Percentiles rank a stretch among this genome's conserved stretches.
Conservation (phyloP, 805 yeast genomes). For the Kuraishia capsulata region DNA sequence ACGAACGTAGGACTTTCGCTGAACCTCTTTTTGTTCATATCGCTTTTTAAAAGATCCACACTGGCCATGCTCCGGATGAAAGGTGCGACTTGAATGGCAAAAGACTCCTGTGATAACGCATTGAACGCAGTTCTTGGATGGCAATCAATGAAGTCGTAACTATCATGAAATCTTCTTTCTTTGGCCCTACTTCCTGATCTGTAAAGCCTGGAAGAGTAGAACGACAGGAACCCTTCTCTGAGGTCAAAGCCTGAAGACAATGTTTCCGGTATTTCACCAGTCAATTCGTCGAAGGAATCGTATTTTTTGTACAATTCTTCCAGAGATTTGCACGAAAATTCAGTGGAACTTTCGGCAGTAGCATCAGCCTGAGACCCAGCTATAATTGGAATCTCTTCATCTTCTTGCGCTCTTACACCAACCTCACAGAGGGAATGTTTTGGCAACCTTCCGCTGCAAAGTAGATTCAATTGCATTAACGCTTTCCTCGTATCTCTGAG, state of each 20-base stretch:
- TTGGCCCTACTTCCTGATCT: slow-evolving; percentile 15
- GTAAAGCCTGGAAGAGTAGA: slow-evolving; percentile 16
- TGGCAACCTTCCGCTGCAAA: slow-evolving; percentile 7
- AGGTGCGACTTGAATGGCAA: slow-evolving; percentile 16
- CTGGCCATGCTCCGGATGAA: slow-evolving; percentile 20
- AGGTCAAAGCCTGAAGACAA: too few species aligned
- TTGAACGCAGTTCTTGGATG: slow-evolving; percentile 15
- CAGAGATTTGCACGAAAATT: too few species aligned
- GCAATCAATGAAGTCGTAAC: slow-evolving; percentile 11
- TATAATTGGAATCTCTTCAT: too few species aligned
- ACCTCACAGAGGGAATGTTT: background rate
- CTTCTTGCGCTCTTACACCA: too few species aligned
- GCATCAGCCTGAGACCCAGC: too few species aligned
- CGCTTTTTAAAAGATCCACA: slow-evolving; percentile 8
- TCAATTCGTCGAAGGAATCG: too few species aligned
- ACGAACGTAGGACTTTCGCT: too few species aligned
- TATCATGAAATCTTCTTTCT: slow-evolving; percentile 9
- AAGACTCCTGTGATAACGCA: slow-evolving; percentile 6
- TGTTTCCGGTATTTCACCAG: too few species aligned
- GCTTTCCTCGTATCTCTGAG: slow-evolving; percentile 16
- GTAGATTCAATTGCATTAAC: slow-evolving; percentile 18
- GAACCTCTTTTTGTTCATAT: too few species aligned
- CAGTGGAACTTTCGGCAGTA: too few species aligned
- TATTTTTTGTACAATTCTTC: too few species aligned
- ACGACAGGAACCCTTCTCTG: slow-evolving; percentile 8